Percentiles rank a stretch among this genome's conserved stretches.
phyloP scores from a whole-genome alignment of 208 protist genomes.

The Trypanosoma brucei region DNA sequence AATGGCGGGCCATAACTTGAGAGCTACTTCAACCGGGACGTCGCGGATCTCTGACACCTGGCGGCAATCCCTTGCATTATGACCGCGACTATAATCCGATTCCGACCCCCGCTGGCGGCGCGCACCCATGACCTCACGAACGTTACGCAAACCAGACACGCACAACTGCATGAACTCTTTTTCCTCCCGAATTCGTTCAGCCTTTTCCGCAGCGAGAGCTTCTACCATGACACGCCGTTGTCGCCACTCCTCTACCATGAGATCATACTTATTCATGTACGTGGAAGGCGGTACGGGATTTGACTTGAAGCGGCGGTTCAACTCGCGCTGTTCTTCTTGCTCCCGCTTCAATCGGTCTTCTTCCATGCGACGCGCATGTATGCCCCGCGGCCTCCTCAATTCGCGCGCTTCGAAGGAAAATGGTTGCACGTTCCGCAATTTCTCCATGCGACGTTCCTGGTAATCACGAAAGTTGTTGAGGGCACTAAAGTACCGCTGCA shows the following conservation, averaged over 20 bases:
- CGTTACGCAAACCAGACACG: conserved; percentile 41
- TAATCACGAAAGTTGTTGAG: conserved; percentile 51
- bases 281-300: conserved; percentile 76
- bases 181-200: conserved; percentile 51
- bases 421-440: conserved; percentile 29
- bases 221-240: conserved; percentile 71
- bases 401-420: conserved; percentile 74
- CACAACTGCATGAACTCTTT: conserved; percentile 43
- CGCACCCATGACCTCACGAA: conserved; percentile 49
- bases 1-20: conserved; percentile 78
- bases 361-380: conserved; percentile 37
- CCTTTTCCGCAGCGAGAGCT: conserved; percentile 50
- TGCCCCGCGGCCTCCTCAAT: conserved; percentile 33
- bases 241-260: conserved; percentile 90
- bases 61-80: conserved; percentile 5
- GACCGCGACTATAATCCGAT: conserved; percentile 31
- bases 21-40: conserved; percentile 67
- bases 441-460: conserved; percentile 35
- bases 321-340: conserved; percentile 21
- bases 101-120: conserved; percentile 15
- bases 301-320: conserved; percentile 37
- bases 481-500: conserved; percentile 50
- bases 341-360: conserved; percentile 34
- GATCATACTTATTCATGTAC: conserved; percentile 86
- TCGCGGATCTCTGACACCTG: conserved; percentile 19